Conservation (phyloP, 2,329 filamentous ascomycete species). For the Colletotrichum viniferum region DNA sequence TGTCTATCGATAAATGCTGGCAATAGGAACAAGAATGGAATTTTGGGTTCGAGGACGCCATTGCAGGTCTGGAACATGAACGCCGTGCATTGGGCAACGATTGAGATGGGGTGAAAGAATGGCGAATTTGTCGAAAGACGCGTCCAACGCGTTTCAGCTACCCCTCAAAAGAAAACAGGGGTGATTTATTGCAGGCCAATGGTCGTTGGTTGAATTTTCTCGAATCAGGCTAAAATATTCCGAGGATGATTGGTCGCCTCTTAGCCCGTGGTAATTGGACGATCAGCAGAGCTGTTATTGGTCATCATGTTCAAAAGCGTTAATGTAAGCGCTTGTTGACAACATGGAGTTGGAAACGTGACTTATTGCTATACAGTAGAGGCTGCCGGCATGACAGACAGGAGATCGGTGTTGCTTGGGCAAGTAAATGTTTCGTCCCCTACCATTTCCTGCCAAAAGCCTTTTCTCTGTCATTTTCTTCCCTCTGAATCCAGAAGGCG, state of each 20-base stretch:
- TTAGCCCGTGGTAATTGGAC: neutral
- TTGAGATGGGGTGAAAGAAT: fast-evolving
- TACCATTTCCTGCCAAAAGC: fast-evolving
- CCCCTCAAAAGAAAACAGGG: neutral
- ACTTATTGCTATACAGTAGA: neutral
- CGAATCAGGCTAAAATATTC: neutral
- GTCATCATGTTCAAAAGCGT: fast-evolving
- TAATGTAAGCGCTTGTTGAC: fast-evolving
- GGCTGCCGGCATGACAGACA: neutral
- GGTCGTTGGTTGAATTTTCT: neutral
- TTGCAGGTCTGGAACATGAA: neutral
- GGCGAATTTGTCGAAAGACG: neutral
- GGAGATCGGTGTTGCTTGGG: neutral
- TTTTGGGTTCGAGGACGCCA: neutral
- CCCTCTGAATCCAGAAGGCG: fast-evolving
- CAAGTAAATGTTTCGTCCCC: neutral
- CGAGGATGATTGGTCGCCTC: neutral
- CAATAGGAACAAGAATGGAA: fast-evolving
- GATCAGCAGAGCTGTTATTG: neutral
- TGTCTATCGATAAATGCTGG: fast-evolving
- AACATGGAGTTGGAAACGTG: fast-evolving
- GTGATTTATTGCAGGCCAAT: fast-evolving
- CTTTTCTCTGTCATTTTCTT: neutral
- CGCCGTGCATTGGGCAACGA: neutral
- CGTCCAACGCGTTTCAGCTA: neutral